Evolutionary conservation across 2,329 filamentous ascomycete genomes (phyloP).

Genomic region (Diaporthe vaccinii): DNA sequence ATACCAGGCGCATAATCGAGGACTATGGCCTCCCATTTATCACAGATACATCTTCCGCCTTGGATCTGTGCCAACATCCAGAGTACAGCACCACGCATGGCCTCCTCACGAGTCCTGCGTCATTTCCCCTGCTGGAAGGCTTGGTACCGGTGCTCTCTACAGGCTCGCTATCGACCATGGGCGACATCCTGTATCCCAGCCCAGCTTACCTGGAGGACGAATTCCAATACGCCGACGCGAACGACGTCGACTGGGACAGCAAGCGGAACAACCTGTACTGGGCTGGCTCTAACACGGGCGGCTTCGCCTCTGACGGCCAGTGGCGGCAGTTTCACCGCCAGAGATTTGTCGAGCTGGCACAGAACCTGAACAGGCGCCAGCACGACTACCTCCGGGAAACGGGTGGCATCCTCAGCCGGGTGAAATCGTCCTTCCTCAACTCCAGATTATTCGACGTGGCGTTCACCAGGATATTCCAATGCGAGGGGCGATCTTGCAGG

Average conservation of each 20-base stretch:
- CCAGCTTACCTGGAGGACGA: conserved; percentile 36
- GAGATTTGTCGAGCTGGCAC: conserved; percentile 38
- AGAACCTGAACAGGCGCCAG: conserved; percentile 7
- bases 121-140: conserved; percentile 48
- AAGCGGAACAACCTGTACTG: conserved; percentile 40
- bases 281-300: conserved; percentile 40
- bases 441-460: conserved; percentile 39
- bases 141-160: conserved; percentile 23
- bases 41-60: conserved; percentile 44
- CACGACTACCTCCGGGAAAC: conserved; percentile 10
- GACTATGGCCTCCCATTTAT: conserved; percentile 55
- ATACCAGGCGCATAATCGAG: conserved; percentile 17
- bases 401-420: background rate
- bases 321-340: conserved; percentile 38
- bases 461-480: conserved; percentile 34
- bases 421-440: conserved; percentile 30
- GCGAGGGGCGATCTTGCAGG: conserved; percentile 35
- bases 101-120: conserved; percentile 58
- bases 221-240: conserved; percentile 32
- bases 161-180: conserved; percentile 36
- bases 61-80: conserved; percentile 59
- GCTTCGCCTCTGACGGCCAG: conserved; percentile 9
- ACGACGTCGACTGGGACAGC: conserved; percentile 32
- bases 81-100: conserved; percentile 61
- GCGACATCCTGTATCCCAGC: conserved; percentile 39